Evolutionary conservation across 1,139 yeast genomes (phyloP), one percentile per base, ranked within the genome.

Genomic region (Taphrina communis): DNA sequence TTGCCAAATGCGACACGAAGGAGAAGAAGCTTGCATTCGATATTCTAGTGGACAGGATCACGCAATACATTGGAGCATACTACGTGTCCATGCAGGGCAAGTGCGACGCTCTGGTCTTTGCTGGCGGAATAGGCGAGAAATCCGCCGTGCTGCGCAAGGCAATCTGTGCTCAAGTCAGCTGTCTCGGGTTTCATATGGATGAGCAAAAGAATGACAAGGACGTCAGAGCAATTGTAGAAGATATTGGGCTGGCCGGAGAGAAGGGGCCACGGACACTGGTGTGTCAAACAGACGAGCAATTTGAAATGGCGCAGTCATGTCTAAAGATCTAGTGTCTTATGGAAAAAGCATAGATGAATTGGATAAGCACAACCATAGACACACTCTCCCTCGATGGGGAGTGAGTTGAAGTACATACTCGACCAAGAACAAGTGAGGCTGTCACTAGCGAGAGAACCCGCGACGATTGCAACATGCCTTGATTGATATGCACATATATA

Each of bases 81-180:
- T 72, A 61, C 61, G 72, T 72, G 14, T 70, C 72, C 19, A 48
- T 71, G 4, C 39, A 65, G 35, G 73, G 73, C 38, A 59, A 70
- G 31, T 71, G 69, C n/a, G 70, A 52, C n/a, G 73, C 73, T 11
- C 62, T 72, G n/a, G 72, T 71, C 19, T 72, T 72, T 57, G 73
- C 73, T 6, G 73, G 73, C n/a, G 73, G 73, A 17, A 71, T 72
- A 35, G 73, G 73, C 11, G 73, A 72, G 50, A 70, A 71, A n/a
- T 67, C 73, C 9, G 66, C 19, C 9, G 69, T 57, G 36, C 61
- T 72, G 14, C 68, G 73, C 8, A 25, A 5, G n/a, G 63, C 68
- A 6, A 53, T 65, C 6, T 38, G 35, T 31, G 36, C 51, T 17
- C 17, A 65, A 42, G 57, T 57, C 21, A 53, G 38, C 9, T 65